A percentile compares a stretch with the other conserved stretches of the same genome.
phyloP scores from a whole-genome alignment of 169 alveolate genomes.

The Eimeria brunetti region DNA sequence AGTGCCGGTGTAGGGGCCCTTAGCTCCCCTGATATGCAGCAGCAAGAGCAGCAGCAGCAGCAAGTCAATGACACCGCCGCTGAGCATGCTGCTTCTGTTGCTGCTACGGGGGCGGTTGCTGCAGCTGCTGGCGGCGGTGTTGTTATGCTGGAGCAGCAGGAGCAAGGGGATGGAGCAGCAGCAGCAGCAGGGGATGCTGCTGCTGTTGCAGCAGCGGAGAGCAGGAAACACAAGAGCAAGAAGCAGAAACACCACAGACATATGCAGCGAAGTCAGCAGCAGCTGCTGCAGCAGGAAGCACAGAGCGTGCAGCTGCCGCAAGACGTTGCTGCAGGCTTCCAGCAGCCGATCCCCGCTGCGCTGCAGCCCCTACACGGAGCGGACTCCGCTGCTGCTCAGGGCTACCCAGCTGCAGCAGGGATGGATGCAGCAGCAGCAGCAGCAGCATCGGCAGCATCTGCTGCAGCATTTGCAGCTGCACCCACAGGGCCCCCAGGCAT shows the following conservation, averaged over 20 bases:
- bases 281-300: constrained; percentile 2
- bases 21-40: neutral
- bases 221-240: constrained; percentile 18
- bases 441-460: constrained; percentile 1
- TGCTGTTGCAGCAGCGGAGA: neutral
- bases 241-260: constrained; percentile 30
- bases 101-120: constrained; percentile 7
- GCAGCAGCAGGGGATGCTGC: constrained; percentile 2
- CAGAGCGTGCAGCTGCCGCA: neutral
- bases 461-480: neutral
- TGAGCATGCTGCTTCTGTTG: constrained; percentile 30
- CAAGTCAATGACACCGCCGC: constrained; percentile 4
- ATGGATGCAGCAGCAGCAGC: neutral
- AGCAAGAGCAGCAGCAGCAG: constrained; percentile 46
- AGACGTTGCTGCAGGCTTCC: constrained; percentile 17
- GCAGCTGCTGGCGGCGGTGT: constrained; percentile 7
- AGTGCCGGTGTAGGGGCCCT: neutral
- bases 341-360: neutral
- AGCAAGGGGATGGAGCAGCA: constrained; percentile 11
- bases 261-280: constrained; percentile 13
- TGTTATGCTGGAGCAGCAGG: neutral
- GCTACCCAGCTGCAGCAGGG: constrained; percentile 8
- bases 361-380: neutral
- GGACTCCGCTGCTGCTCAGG: neutral
- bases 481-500: neutral